phyloP scores from a whole-genome alignment of 805 yeast species.

The Ogataea paraovalis region DNA sequence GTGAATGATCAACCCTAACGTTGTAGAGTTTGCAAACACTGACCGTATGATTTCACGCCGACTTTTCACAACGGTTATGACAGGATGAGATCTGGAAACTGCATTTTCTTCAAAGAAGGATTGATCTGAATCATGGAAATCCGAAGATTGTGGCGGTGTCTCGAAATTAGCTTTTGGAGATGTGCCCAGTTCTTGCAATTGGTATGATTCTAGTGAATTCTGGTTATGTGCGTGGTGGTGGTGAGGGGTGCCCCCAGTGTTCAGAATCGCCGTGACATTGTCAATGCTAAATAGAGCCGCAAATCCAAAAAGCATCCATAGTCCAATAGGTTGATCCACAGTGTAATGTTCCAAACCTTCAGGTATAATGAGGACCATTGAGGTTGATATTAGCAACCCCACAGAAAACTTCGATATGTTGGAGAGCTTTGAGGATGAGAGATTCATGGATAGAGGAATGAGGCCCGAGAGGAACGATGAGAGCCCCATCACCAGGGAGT shows the following conservation, averaged over 20 bases:
- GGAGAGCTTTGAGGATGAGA: slow-evolving; percentile 30
- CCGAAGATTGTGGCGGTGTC: not conserved
- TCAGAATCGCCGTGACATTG: slow-evolving; percentile 15
- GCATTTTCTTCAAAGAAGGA: not conserved
- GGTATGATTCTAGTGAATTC: not conserved
- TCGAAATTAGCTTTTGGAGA: not conserved
- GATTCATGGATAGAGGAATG: slow-evolving; percentile 22
- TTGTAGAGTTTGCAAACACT: slow-evolving; percentile 41
- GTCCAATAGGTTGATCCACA: slow-evolving; percentile 36
- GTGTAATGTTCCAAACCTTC: slow-evolving; percentile 50
- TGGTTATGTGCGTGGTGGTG: not conserved
- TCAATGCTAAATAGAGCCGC: slow-evolving; percentile 50
- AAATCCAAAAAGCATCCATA: slow-evolving; percentile 51
- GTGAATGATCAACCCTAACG: slow-evolving; percentile 63
- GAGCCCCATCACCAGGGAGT: slow-evolving; percentile 22
- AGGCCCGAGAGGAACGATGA: slow-evolving; percentile 29
- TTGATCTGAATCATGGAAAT: not conserved
- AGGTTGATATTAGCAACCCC: slow-evolving; percentile 60
- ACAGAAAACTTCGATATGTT: slow-evolving; percentile 48
- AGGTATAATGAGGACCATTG: slow-evolving; percentile 57
- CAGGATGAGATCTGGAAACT: not conserved
- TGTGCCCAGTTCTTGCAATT: not conserved
- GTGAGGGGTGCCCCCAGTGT: too few relatives aligned
- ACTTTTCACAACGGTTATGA: not conserved
- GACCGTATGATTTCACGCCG: slow-evolving; percentile 18